Evolutionary conservation across 2,329 filamentous ascomycete species (phyloP).

Genomic region (Alternaria viburni): DNA sequence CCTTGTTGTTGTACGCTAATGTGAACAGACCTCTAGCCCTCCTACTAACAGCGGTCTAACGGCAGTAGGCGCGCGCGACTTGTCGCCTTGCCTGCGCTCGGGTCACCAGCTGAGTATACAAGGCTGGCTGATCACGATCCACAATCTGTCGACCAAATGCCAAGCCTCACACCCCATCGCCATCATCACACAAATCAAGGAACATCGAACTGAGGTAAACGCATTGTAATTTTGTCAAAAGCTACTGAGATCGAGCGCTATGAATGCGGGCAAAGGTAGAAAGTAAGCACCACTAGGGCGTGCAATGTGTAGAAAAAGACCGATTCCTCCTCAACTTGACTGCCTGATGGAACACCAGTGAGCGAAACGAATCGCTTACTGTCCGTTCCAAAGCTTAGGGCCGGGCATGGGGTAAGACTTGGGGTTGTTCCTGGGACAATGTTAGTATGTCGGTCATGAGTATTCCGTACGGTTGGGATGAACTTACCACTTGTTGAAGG

Average conservation of each 20-base stretch:
- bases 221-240: not conserved
- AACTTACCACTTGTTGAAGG: conserved; percentile 51
- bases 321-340: not conserved
- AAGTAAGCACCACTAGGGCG: conserved; percentile 7
- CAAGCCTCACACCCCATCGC: not conserved
- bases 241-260: not conserved
- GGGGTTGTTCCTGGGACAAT: conserved; percentile 28
- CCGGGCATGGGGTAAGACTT: conserved; percentile 42
- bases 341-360: not conserved
- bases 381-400: conserved; percentile 32
- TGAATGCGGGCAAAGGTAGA: conserved; percentile 1
- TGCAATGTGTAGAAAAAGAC: not conserved
- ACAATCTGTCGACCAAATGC: not conserved
- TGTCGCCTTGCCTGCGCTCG: not conserved
- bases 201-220: not conserved
- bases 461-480: not conserved
- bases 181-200: not conserved
- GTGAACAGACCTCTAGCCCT: not conserved
- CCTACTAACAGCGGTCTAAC: not conserved
- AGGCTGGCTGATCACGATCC: not conserved
- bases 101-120: not conserved
- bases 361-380: conserved; percentile 7
- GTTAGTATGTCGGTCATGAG: not conserved
- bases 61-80: not conserved
- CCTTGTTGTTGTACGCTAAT: not conserved